Conservation (phyloP, 2,329 filamentous ascomycete genomes). For the Apiospora pterosperma region DNA sequence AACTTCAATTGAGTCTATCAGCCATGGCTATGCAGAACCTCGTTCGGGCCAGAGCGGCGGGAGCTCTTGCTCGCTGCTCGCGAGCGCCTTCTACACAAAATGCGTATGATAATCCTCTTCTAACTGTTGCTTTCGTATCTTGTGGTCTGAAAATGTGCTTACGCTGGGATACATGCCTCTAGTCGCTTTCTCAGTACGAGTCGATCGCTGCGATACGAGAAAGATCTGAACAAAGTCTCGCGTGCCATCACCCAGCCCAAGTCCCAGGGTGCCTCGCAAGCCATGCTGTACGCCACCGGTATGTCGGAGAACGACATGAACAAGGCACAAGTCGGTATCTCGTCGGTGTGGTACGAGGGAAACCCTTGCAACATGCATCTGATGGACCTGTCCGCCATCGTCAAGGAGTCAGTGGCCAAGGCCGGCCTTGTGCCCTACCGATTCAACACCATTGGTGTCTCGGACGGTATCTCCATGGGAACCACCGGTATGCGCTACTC, state of each 20-base stretch:
- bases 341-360: slow-evolving; percentile 95
- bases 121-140: background rate
- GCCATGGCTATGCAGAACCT: slow-evolving; percentile 26
- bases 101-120: slow-evolving; percentile 15
- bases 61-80: slow-evolving; percentile 22
- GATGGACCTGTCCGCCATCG: slow-evolving; percentile 78
- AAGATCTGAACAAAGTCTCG: slow-evolving; percentile 79
- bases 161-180: background rate
- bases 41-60: slow-evolving; percentile 26
- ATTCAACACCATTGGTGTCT: slow-evolving; percentile 99
- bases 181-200: slow-evolving; percentile 52
- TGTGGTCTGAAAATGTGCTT: background rate
- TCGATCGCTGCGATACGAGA: slow-evolving; percentile 38
- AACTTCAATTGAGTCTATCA: slow-evolving; percentile 6
- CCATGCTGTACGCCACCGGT: slow-evolving; percentile 97
- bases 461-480: slow-evolving; percentile 97
- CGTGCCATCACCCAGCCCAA: slow-evolving; percentile 90
- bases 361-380: slow-evolving; percentile 99
- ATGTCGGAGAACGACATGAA: slow-evolving; percentile 82
- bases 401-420: slow-evolving; percentile 58
- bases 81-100: slow-evolving; percentile 21
- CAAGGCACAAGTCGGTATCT: slow-evolving; percentile 97
- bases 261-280: slow-evolving; percentile 96
- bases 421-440: slow-evolving; percentile 88
- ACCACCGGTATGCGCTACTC: slow-evolving; percentile 96